Base-by-base conservation (phyloP, 2,329 filamentous ascomycete genomes). In the Canariomyces notabilis region DNA sequence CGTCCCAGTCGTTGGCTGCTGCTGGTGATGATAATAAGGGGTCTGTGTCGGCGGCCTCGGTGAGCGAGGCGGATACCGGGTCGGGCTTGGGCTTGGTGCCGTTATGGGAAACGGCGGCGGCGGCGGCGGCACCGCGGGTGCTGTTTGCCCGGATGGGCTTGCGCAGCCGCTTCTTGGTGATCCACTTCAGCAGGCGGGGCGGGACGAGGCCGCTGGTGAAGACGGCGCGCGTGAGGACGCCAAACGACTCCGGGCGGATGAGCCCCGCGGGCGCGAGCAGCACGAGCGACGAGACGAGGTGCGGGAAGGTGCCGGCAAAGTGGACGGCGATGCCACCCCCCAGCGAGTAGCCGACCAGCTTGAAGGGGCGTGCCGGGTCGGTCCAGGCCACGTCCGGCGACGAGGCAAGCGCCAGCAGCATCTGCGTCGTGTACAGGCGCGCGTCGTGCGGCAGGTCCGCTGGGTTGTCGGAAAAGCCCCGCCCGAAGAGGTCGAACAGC, bases 191-290 rank as follows among this genome's bases (percentile, higher is more conserved):
- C 11, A 82, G 56, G 4, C 69, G 64, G 51, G 76, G 73, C 2
- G 79, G 79, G 12, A 83, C 60, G 36, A 77, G 54, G 14, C 75
- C 76, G 6, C 73, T 73, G n/a, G 66, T 68, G 63, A 80, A 82
- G 42, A 81, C 57, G 44, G 79, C 60, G 33, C 73, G 70, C 22
- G 70, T 72, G 8, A 69, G 52, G 31, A 65, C 62, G 18, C 75
- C 76, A 50, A 82, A 77, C 55, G 73, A 73, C 47, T 72, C 66
- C 0, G 72, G 64, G 34, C 77, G 69, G 54, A 95, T 79, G 36
- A 95, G 72, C 0, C 90, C 90, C 0, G 83, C 75, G 0, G 90
- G 89, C 0, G 89, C 88, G 34, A 96, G 75, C 5, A 95, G 76
- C 9, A 93, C 73, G 18, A 96, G 71, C 8, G 76, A 79, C 11